Conservation (phyloP, 495 filamentous ascomycete species). For the Penicillium argentinense region DNA sequence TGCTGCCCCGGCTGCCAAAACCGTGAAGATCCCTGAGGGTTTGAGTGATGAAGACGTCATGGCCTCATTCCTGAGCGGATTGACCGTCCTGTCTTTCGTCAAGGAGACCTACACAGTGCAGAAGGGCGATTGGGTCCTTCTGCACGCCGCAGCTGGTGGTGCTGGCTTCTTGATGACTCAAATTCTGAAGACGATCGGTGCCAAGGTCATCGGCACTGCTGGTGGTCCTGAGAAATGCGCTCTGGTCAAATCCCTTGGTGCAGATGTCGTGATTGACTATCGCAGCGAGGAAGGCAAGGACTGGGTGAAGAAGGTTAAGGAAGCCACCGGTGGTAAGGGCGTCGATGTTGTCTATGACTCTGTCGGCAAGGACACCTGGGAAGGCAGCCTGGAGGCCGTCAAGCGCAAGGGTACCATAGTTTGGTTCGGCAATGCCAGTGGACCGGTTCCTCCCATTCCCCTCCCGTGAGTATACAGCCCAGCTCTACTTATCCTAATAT, state of each 20-base stretch:
- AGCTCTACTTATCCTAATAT: too few species aligned
- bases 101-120: conserved; percentile 75
- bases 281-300: conserved; percentile 62
- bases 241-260: conserved; percentile 66
- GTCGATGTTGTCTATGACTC: conserved; percentile 85
- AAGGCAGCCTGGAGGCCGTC: conserved; percentile 73
- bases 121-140: conserved; percentile 78
- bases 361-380: conserved; percentile 86
- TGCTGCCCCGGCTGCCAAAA: conserved; percentile 54
- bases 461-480: conserved; percentile 51
- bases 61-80: conserved; percentile 73
- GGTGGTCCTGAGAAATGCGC: conserved; percentile 70
- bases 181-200: conserved; percentile 70
- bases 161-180: conserved; percentile 79
- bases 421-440: conserved; percentile 87
- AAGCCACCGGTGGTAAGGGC: conserved; percentile 69
- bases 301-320: conserved; percentile 62
- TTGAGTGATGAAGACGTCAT: conserved; percentile 63
- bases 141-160: conserved; percentile 91
- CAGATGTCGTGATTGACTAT: conserved; percentile 73
- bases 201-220: conserved; percentile 81
- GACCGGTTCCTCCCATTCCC: conserved; percentile 72
- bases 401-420: conserved; percentile 82
- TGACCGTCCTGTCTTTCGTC: conserved; percentile 82
- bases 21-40: conserved; percentile 62